These are phyloP conservation scores for Emiliania huxleyi DNA, from an alignment of 78 protist genomes.

Conservation along the genomic window DNA sequence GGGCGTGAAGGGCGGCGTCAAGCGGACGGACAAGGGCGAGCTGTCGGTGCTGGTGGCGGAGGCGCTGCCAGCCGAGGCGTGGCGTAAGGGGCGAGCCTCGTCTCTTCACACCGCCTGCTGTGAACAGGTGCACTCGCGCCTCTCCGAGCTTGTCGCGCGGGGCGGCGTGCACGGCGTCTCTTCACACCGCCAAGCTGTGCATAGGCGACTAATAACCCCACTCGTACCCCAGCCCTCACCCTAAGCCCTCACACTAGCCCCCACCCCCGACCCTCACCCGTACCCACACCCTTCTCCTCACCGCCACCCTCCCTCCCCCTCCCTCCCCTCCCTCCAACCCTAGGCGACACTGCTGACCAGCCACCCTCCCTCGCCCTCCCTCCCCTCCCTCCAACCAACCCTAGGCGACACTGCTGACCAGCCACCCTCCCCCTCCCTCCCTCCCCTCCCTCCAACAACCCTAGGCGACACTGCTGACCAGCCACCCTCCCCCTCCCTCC, in stretches of 20 bases:
- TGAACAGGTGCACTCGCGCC: too few relatives aligned
- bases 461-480: background rate
- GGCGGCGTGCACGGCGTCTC: too few relatives aligned
- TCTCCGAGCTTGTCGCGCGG: too few relatives aligned
- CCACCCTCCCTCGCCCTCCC: background rate
- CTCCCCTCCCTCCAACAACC: background rate
- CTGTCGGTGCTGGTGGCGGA: background rate
- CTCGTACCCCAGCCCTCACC: too few relatives aligned
- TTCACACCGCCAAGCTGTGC: too few relatives aligned
- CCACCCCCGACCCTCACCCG: too few relatives aligned
- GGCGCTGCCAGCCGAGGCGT: background rate
- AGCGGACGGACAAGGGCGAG: constrained; percentile 66
- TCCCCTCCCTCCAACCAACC: background rate
- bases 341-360: background rate
- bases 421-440: background rate
- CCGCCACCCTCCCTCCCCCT: constrained; percentile 1
- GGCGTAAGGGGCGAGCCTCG: too few relatives aligned
- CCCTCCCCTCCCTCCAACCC: background rate
- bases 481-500: background rate
- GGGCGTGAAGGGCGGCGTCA: constrained; percentile 50
- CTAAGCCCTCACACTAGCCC: too few relatives aligned
- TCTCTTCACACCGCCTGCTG: too few relatives aligned
- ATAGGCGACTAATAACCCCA: too few relatives aligned
- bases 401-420: background rate
- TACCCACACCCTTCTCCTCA: too few relatives aligned